Base-by-base conservation (phyloP, 225 moss, liverwort and hornwort species). In the Asterella californica region DNA sequence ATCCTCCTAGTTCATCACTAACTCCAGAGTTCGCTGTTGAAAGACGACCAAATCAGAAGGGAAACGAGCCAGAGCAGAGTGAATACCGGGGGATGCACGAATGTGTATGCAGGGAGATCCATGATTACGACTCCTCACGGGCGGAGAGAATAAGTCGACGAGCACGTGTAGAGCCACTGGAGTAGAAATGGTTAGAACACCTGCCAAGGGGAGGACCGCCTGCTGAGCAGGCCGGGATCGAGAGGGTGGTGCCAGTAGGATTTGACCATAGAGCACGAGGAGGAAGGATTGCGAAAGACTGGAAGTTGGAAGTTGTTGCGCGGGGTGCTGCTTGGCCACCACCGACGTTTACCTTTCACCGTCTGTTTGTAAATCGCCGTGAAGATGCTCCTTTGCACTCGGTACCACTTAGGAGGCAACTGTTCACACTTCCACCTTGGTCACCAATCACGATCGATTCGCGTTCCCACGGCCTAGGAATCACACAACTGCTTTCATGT, bases 51-150 rank as follows among this genome's bases (percentile, higher is more conserved):
- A 2, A 42, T 9, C 19, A 71, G 10, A 71, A 19, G 42, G 12
- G 22, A 42, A 12, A 47, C 9, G 29, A 72, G 17, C 49, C 30
- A 74, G 53, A 74, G 32, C 2, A 36, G 36, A 67, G 17, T 21
- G n/a, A 19, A 21, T 78, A 96, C 96, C 78, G 94, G 96, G 17
- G 96, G 94, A 84, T 96, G 96, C 30, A 92, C 92, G 22, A 96
- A 96, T 64, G 96, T 96, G 88, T 88, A 94, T 47, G 96, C 80
- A 25, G 94, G 96, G 46, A 96, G 92, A 85, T 96, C 96, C 96
- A 96, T 93, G 42, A 62, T 53, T 22, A 53, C 30, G 50, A 18
- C 70, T 45, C 45, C 42, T 10, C 52, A 30, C 29, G 50, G 47
- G 7, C 2, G 29, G 12, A 21, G 71, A 9, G 74, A 74, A 52